Evolutionary conservation across 768 basidiomycete genomes (phyloP), one percentile per base, ranked within the genome.

Genomic region (Albatrellus ellisii): DNA sequence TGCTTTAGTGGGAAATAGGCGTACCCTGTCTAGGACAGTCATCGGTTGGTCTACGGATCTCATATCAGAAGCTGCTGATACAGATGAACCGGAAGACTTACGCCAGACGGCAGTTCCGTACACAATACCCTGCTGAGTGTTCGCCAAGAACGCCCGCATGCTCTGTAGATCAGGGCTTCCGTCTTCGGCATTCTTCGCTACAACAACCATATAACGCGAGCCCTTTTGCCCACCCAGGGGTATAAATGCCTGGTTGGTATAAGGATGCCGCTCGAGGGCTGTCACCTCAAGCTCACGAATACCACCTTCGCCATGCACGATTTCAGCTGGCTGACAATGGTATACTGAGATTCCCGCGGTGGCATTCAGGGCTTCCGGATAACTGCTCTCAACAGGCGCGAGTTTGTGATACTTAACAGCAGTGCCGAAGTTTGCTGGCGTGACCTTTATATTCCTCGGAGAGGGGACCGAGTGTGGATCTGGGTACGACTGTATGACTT

Each of bases 381-480:
- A 95, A 5, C 72, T 75, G 3, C 72, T 70, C 10, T 63, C 61
- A 24, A 87, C 62, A n/a, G 78, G 66, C 3, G 87, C 73, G 26
- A 98, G 70, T 56, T 91, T 86, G 65, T 98, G 90, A 63, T 84
- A 97, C 60, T 99, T 99, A 52, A 61, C 69, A 0, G 95, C 95
- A 3, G 89, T 87, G 31, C 87, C 90, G 48, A 74, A 80, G 59
- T 98, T 98, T 22, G 89, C 91, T 14, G 71, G 63, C 3, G 89
- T 89, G 41, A 88, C 71, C 52, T 73, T 77, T 28, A 74, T 72
- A 7, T 70, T 75, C 39, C 73, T 75, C 12, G 61, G 80, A 4
- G 74, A 36, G 3, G 35, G 35, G 20, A 21, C 79, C 10, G 78
- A 70, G 11, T 71, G 58, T 32, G 71, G 67, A 53, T 85, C 75